Conservation (phyloP, 768 basidiomycete genomes). For the Collybiopsis luxurians region DNA sequence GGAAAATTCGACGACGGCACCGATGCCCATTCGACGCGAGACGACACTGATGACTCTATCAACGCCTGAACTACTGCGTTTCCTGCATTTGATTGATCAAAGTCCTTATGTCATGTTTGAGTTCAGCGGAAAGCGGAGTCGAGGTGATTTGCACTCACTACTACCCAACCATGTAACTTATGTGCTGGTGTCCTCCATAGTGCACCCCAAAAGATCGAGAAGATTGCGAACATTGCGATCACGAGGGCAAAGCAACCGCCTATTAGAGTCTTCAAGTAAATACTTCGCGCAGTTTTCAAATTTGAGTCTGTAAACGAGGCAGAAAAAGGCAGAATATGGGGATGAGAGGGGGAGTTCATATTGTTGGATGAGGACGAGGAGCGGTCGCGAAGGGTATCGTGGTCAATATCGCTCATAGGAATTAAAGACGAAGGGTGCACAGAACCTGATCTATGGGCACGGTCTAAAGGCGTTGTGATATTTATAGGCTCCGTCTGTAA, state of each 20-base stretch:
- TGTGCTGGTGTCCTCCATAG: slow-evolving; percentile 38
- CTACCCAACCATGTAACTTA: slow-evolving; percentile 47
- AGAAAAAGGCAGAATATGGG: slow-evolving; percentile 1
- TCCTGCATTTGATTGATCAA: slow-evolving; percentile 46
- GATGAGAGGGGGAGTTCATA: background rate
- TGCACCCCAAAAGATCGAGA: slow-evolving; percentile 60
- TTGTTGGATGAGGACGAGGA: background rate
- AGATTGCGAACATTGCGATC: slow-evolving; percentile 39
- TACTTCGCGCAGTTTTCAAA: slow-evolving; percentile 22
- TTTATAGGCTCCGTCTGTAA: no score
- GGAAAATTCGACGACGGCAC: slow-evolving; percentile 31
- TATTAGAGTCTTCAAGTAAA: slow-evolving; percentile 41
- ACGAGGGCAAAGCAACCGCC: slow-evolving; percentile 28
- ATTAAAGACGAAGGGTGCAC: background rate
- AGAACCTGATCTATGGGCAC: no score
- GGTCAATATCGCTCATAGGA: background rate
- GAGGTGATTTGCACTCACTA: no score
- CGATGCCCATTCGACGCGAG: slow-evolving; percentile 34
- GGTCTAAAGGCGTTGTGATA: no score
- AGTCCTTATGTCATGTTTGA: slow-evolving; percentile 34
- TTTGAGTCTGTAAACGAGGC: slow-evolving; percentile 6
- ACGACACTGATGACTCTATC: slow-evolving; percentile 17
- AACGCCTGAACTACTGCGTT: slow-evolving; percentile 35
- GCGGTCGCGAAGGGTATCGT: background rate
- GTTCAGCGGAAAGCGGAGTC: no score